Percentiles rank a stretch among this genome's conserved stretches.
Conservation (phyloP, 2,329 filamentous ascomycete species). For the Trichophyton schoenleinii region DNA sequence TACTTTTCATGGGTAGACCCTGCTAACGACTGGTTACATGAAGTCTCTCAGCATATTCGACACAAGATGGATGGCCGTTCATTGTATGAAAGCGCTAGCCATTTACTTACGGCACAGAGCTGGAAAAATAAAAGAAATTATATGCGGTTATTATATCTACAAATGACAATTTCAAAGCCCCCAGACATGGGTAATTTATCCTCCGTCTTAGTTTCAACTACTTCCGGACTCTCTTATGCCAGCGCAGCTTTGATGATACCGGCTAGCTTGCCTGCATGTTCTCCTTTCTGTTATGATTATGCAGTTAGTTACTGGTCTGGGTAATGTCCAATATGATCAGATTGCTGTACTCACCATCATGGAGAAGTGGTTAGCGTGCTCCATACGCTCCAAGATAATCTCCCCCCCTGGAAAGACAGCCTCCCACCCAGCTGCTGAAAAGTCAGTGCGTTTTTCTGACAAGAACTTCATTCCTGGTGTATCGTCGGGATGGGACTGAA, state of each 20-base stretch:
- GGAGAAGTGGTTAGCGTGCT: background rate
- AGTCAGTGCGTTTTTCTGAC: background rate
- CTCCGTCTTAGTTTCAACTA: too few relatives aligned
- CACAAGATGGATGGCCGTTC: too few relatives aligned
- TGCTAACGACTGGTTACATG: too few relatives aligned
- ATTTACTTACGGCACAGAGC: too few relatives aligned
- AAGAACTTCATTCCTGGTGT: conserved; percentile 3
- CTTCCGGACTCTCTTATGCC: background rate
- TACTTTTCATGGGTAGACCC: too few relatives aligned
- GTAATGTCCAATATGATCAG: background rate
- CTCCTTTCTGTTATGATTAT: background rate
- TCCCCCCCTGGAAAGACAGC: background rate
- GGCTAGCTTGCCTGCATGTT: background rate
- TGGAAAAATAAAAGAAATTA: too few relatives aligned
- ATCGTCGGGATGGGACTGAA: background rate
- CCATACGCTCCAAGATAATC: background rate
- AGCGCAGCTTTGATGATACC: background rate
- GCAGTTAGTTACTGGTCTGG: background rate
- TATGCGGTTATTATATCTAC: too few relatives aligned
- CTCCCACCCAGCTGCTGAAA: background rate
- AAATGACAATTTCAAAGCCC: too few relatives aligned
- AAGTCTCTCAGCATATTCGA: too few relatives aligned
- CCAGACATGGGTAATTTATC: too few relatives aligned
- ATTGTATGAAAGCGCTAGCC: too few relatives aligned
- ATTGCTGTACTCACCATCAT: background rate